Conservation (phyloP, 176 grass and related monocot species). For the Lolium perenne region DNA sequence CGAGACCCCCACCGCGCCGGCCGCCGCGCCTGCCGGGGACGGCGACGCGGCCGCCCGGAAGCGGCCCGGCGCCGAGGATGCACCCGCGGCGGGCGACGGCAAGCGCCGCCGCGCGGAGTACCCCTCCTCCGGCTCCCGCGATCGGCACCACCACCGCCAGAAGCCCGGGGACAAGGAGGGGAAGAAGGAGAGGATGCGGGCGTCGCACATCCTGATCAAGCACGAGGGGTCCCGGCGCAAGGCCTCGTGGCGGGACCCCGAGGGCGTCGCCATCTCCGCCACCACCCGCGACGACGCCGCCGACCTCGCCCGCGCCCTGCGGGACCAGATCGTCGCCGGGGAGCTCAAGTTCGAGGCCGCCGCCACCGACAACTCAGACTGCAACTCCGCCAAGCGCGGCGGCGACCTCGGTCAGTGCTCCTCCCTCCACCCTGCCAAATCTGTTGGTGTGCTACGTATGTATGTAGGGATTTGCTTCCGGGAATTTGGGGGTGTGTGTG, state of each 20-base stretch:
- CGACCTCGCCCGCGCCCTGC: slow-evolving; percentile 57
- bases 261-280: slow-evolving; percentile 80
- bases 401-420: slow-evolving; percentile 78
- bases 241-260: slow-evolving; percentile 86
- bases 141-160: slow-evolving; percentile 18
- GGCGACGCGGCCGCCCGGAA: slow-evolving; percentile 48
- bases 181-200: slow-evolving; percentile 61
- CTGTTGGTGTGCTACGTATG: not conserved
- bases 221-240: slow-evolving; percentile 92
- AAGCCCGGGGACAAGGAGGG: not conserved
- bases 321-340: slow-evolving; percentile 71
- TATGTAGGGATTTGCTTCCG: slow-evolving; percentile 14
- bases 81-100: slow-evolving; percentile 29
- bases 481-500: not conserved
- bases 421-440: not conserved
- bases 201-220: slow-evolving; percentile 95
- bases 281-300: slow-evolving; percentile 86
- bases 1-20: slow-evolving; percentile 42
- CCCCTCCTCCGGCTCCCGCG: slow-evolving; percentile 37
- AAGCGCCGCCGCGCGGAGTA: slow-evolving; percentile 49
- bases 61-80: slow-evolving; percentile 46
- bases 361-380: slow-evolving; percentile 74
- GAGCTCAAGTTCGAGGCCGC: slow-evolving; percentile 70
- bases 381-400: slow-evolving; percentile 91
- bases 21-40: slow-evolving; percentile 2